phyloP scores from a whole-genome alignment of 805 yeast genomes.

The Jamesozyma lodderae region DNA sequence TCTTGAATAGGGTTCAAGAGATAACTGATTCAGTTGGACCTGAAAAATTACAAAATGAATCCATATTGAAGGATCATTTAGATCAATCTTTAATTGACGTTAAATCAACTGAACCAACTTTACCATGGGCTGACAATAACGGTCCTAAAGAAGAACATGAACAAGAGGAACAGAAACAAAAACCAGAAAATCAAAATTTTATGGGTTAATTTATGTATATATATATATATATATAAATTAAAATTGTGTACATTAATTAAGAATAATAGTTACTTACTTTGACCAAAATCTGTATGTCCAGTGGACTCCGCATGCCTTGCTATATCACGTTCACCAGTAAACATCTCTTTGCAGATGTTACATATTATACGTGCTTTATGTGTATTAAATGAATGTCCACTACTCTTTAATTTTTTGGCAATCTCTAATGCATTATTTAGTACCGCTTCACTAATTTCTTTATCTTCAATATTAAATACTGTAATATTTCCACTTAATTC shows the following conservation, averaged over 20 bases:
- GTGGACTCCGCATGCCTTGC: slow-evolving; percentile 53
- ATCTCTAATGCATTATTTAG: slow-evolving; percentile 33
- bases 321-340: slow-evolving; percentile 59
- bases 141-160: not conserved
- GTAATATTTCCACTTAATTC: slow-evolving; percentile 35
- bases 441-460: slow-evolving; percentile 23
- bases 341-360: slow-evolving; percentile 40
- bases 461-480: slow-evolving; percentile 32
- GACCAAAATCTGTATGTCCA: slow-evolving; percentile 58
- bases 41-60: slow-evolving; percentile 38
- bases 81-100: slow-evolving; percentile 20
- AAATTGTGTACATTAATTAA: not conserved
- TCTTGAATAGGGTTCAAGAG: slow-evolving; percentile 51
- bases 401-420: slow-evolving; percentile 37
- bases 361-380: slow-evolving; percentile 50
- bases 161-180: not conserved
- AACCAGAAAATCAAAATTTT: slow-evolving; percentile 1
- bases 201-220: slow-evolving; percentile 5
- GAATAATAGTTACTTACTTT: slow-evolving; percentile 23
- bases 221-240: slow-evolving; percentile 1
- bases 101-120: slow-evolving; percentile 28
- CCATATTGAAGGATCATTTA: slow-evolving; percentile 25
- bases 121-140: slow-evolving; percentile 14
- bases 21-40: slow-evolving; percentile 45
- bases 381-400: slow-evolving; percentile 59